phyloP scores from a whole-genome alignment of 2,329 filamentous ascomycete species.

The Dothideomycetes sp. region DNA sequence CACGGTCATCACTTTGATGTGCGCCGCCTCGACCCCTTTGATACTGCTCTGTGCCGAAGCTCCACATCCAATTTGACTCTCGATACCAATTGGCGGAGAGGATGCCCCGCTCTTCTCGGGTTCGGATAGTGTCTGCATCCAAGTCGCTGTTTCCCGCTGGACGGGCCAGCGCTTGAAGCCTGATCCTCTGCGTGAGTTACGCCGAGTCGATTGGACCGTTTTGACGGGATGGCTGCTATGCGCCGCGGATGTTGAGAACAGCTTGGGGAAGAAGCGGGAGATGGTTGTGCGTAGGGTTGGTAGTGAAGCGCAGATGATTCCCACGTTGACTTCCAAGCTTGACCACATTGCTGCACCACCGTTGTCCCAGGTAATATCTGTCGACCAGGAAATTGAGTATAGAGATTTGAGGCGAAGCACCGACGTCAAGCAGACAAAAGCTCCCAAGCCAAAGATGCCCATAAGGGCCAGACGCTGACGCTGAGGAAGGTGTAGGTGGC shows the following conservation, averaged over 20 bases:
- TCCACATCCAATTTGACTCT: background rate
- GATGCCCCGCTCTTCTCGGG: background rate
- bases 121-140: constrained; percentile 1
- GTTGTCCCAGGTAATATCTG: constrained; percentile 20
- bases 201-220: background rate
- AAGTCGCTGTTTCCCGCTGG: background rate
- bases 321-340: constrained; percentile 23
- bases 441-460: constrained; percentile 23
- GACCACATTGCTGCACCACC: constrained; percentile 24
- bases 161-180: constrained; percentile 2
- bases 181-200: background rate
- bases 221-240: background rate
- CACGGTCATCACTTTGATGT: background rate
- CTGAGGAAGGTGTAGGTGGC: constrained; percentile 22
- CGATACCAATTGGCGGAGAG: background rate
- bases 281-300: constrained; percentile 28
- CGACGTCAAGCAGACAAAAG: constrained; percentile 21
- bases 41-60: background rate
- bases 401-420: constrained; percentile 21
- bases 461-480: constrained; percentile 22
- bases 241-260: constrained; percentile 14
- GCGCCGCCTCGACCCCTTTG: background rate
- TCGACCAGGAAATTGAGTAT: constrained; percentile 14
- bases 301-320: constrained; percentile 25
- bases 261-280: constrained; percentile 21